These are phyloP conservation scores for Alternaria atra DNA, from an alignment of 2,329 filamentous ascomycete species.

Conservation along the genomic window DNA sequence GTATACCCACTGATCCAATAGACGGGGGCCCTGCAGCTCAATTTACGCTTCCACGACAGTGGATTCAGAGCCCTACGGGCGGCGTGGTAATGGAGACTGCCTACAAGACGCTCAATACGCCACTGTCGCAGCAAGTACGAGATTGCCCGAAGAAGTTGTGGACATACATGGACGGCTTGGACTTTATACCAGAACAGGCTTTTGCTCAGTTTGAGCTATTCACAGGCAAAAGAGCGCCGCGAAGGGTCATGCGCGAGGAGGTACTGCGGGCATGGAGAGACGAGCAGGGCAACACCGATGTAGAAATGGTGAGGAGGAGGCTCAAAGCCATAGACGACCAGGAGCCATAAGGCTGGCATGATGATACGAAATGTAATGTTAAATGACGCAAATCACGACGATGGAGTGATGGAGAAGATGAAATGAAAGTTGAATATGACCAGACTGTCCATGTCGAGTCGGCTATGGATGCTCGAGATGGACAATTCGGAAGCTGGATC, in stretches of 20 bases:
- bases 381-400: background rate
- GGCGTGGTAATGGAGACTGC: slow-evolving; percentile 78
- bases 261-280: slow-evolving; percentile 56
- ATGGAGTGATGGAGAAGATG: background rate
- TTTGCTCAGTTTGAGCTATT: slow-evolving; percentile 85
- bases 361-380: slow-evolving; percentile 2
- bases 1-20: slow-evolving; percentile 75
- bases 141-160: slow-evolving; percentile 69
- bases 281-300: slow-evolving; percentile 42
- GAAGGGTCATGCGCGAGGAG: slow-evolving; percentile 74
- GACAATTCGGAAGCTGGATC: slow-evolving; percentile 5
- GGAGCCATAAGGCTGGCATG: slow-evolving; percentile 34
- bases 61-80: slow-evolving; percentile 76
- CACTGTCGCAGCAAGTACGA: slow-evolving; percentile 73
- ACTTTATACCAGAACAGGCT: slow-evolving; percentile 79
- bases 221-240: slow-evolving; percentile 75
- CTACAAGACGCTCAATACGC: slow-evolving; percentile 77
- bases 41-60: slow-evolving; percentile 73
- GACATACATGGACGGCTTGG: slow-evolving; percentile 79
- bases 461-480: background rate
- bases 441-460: background rate
- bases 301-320: slow-evolving; percentile 44
- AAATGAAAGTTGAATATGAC: background rate
- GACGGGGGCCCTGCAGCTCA: slow-evolving; percentile 71
- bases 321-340: slow-evolving; percentile 48